These are phyloP conservation scores for Fusarium sulawesiense DNA, from an alignment of 2,329 filamentous ascomycete species.

Conservation along the genomic window DNA sequence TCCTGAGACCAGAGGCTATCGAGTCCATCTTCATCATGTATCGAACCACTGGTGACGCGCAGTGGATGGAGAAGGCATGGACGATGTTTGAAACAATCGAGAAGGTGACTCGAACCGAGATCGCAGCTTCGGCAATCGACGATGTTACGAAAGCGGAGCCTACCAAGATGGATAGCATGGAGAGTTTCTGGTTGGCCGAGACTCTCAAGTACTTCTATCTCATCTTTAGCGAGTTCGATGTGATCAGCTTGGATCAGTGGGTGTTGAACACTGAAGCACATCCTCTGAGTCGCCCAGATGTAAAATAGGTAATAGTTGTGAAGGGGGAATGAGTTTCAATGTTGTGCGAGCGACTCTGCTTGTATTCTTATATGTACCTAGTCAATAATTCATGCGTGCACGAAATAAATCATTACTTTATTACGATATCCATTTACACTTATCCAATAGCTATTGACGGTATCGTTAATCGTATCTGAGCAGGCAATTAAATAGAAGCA, in stretches of 20 bases:
- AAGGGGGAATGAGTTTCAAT: constrained; percentile 3
- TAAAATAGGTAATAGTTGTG: constrained; percentile 29
- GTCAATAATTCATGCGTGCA: neutral
- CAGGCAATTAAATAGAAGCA: neutral
- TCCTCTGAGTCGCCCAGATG: constrained; percentile 53
- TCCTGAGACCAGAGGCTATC: constrained; percentile 80
- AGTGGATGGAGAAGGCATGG: constrained; percentile 78
- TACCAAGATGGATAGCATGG: constrained; percentile 70
- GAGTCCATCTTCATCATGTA: constrained; percentile 85
- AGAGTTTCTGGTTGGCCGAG: constrained; percentile 80
- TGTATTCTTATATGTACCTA: constrained; percentile 15
- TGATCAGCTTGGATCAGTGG: constrained; percentile 71
- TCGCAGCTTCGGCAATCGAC: constrained; percentile 73
- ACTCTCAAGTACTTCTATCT: constrained; percentile 76
- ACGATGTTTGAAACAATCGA: constrained; percentile 76
- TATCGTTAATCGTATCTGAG: neutral
- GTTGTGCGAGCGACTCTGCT: constrained; percentile 7
- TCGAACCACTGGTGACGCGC: constrained; percentile 74
- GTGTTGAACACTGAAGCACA: constrained; percentile 70
- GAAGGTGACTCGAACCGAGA: constrained; percentile 68
- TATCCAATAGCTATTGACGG: neutral
- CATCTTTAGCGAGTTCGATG: constrained; percentile 68
- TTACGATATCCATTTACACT: neutral
- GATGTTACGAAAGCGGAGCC: constrained; percentile 63
- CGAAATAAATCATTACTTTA: neutral